Evolutionary conservation across 2,329 filamentous ascomycete genomes (phyloP), one percentile per base, ranked within the genome.

Genomic region (Ascochyta fabae): DNA sequence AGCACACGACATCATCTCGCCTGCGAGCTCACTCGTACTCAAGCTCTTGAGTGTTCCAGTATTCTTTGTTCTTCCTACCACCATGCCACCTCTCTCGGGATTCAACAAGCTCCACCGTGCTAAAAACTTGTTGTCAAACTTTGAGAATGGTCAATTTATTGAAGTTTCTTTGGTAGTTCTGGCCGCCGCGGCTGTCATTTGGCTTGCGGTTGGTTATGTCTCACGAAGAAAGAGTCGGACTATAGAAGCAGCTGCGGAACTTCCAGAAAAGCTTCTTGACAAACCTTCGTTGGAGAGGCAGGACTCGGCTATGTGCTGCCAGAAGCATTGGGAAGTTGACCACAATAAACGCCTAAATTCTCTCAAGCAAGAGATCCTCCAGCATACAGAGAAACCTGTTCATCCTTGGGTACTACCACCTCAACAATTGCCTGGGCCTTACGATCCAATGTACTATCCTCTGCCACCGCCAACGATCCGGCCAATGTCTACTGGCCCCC

Each of bases 391-490:
- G 6, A 56, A 52, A 13, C 66, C 70, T 6, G 60, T 71, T n/a
- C 68, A 73, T 51, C 73, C 73, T 31, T 75, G 73, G 73, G 65
- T 57, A 16, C 55, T 60, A 23, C 68, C 70, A 13, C 72, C 72
- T 22, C 64, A 70, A 60, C 54, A 53, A 40, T 57, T 75, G 12
- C 73, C 73, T 42, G 72, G 72, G 23, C 73, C 73, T 26, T 74
- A 74, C 43, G 70, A 74, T 56, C 66, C 71, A 27, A 68, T 66
- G 15, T 68, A 73, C 41, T 75, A 70, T 48, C 73, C 73, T 44
- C 59, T 70, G 16, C 71, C 71, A 39, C 49, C 65, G 12, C 71
- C 72, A 7, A 73, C 67, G 0, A 52, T 73, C 19, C 61, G 62
- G 16, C 44, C 52, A 38, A 52, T 67, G 35, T 65, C 64, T 1